Base-by-base conservation (phyloP, 352 stramenopile species). In the Phytophthora pisi region DNA sequence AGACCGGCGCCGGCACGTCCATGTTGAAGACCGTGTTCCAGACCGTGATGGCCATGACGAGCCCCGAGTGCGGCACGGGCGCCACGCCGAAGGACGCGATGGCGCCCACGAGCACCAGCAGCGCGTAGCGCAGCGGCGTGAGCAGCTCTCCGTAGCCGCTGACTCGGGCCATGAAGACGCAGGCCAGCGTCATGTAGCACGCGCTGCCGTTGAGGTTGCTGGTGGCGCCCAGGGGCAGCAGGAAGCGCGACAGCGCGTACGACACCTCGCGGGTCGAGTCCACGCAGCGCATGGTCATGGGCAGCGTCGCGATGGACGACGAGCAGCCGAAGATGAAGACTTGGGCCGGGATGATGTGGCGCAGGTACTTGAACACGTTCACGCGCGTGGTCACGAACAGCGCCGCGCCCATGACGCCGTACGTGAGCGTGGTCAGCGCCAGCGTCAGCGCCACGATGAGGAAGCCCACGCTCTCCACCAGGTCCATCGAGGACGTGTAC, bases 41-140 rank as follows among this genome's bases (percentile, higher is more conserved):
- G n/a, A 92, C 78, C 0, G 82, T 94, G 57, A 94, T 88, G 42
- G 82, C 75, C 81, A 92, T 91, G 26, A 91, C 86, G 10, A 94
- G 67, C 0, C 81, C 82, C 18, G 86, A 81, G 70, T 91, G 78
- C 42, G 86, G 84, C 52, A 94, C 82, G 23, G 84, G 82, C 23
- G 86, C 84, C 2, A 90, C 84, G 5, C 84, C 84, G 31, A 88
- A 87, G 24, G 82, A 92, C 23, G 81, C 75, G 57, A 94, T 88
- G 16, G 82, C 78, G 11, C 80, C 77, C 16, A 91, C 78, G 1
- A 92, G 64, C 8, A 77, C 74, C 11, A 94, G 66, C 59, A 92
- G 68, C 20, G 80, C 56, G 66, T 86, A 90, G 20, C 70, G 80
- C 13, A 89, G 28, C 5, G 76, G 67, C 7, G 82, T 91, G 26